Evolutionary conservation across 192 early-diverging fungal species (phyloP).

Genomic region (Gonapodya prolifera): DNA sequence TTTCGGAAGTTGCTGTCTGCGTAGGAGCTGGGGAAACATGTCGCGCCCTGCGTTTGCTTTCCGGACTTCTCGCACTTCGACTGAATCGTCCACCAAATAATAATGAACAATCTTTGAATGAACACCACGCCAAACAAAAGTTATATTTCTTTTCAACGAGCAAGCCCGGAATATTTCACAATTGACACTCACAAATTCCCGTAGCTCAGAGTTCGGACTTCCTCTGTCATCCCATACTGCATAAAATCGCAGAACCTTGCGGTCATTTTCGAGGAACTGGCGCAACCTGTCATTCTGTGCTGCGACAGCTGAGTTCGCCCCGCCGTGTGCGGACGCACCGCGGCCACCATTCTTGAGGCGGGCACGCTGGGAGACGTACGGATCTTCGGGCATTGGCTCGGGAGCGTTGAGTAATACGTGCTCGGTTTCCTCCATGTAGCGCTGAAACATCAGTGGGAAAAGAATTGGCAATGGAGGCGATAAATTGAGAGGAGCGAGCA

Average conservation of each 20-base stretch:
- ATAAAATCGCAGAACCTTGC: conserved; percentile 43
- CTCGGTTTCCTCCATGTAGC: conserved; percentile 38
- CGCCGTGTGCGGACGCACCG: not conserved
- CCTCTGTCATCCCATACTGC: conserved; percentile 51
- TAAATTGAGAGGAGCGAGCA: not conserved
- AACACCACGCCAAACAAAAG: not conserved
- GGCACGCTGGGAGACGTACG: conserved; percentile 28
- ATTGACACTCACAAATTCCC: conserved; percentile 36
- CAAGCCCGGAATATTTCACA: too few species aligned
- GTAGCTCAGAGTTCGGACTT: conserved; percentile 43
- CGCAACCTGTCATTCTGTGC: conserved; percentile 35
- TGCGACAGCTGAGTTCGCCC: not conserved
- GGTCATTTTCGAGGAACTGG: conserved; percentile 44
- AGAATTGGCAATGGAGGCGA: not conserved
- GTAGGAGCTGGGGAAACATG: conserved; percentile 43
- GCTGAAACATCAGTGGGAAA: conserved; percentile 14
- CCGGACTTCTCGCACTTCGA: conserved; percentile 48
- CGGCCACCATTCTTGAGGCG: conserved; percentile 8
- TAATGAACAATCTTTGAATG: conserved; percentile 41
- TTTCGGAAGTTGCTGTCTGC: conserved; percentile 43
- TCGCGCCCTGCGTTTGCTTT: conserved; percentile 48
- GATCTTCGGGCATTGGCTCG: conserved; percentile 39
- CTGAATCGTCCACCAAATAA: conserved; percentile 50
- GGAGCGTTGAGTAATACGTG: conserved; percentile 28
- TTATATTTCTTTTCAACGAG: too few species aligned